A percentile compares a stretch with the other conserved stretches of the same genome.
Evolutionary conservation across 2,329 filamentous ascomycete species (phyloP).

Genomic region (Zelopaecilomyces penicillatus): DNA sequence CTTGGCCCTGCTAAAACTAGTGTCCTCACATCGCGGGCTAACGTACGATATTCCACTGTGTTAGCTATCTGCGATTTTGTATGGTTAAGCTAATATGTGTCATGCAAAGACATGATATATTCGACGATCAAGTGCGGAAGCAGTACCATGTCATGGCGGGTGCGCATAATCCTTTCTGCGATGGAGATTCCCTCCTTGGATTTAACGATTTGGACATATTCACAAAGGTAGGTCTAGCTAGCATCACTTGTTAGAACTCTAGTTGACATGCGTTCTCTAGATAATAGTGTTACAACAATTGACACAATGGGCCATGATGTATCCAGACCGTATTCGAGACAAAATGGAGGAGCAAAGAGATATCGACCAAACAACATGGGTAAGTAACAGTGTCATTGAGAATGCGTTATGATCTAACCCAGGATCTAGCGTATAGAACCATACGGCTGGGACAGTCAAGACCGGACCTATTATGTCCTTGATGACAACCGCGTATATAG

Average conservation of each 20-base stretch:
- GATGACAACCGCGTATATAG: constrained; percentile 93
- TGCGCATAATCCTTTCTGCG: constrained; percentile 74
- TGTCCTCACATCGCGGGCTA: constrained; percentile 86
- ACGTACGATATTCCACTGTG: constrained; percentile 62
- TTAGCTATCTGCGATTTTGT: too few relatives aligned
- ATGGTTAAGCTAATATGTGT: too few relatives aligned
- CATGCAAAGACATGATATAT: constrained; percentile 62
- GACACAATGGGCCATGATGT: constrained; percentile 80
- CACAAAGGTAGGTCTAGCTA: constrained; percentile 52
- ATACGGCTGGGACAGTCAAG: constrained; percentile 80
- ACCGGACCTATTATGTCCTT: constrained; percentile 80
- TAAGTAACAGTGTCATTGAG: constrained; percentile 32
- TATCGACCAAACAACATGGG: constrained; percentile 74
- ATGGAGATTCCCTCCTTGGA: constrained; percentile 59
- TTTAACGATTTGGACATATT: constrained; percentile 79
- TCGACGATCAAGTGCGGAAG: constrained; percentile 86
- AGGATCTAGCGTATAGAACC: constrained; percentile 60
- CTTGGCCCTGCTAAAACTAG: constrained; percentile 78
- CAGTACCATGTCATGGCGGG: constrained; percentile 81
- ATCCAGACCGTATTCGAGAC: constrained; percentile 78
- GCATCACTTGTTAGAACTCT: background rate
- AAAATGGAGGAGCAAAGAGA: constrained; percentile 79
- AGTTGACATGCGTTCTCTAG: constrained; percentile 25
- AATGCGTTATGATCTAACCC: constrained; percentile 11
- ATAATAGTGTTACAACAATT: constrained; percentile 78